These are phyloP conservation scores for Ophiocordyceps camponoti-rufipedis DNA, from an alignment of 2,329 filamentous ascomycete species.

Conservation along the genomic window DNA sequence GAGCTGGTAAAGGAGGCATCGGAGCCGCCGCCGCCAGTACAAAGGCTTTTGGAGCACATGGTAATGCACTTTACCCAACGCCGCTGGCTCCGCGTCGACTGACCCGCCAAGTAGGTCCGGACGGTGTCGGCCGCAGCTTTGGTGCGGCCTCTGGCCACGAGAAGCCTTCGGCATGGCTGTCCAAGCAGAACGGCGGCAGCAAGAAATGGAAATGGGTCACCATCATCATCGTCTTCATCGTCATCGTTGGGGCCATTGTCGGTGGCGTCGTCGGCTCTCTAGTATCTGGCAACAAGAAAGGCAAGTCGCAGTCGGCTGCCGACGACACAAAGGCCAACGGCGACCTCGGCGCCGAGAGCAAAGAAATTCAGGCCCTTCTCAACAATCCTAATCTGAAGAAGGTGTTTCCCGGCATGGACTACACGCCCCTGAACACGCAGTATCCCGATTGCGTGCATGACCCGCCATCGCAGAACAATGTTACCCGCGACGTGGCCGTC, in stretches of 20 bases:
- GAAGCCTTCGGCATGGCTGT: conserved; percentile 5
- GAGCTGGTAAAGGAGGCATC: conserved; percentile 7
- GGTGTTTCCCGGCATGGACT: conserved; percentile 90
- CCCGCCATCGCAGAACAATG: conserved; percentile 80
- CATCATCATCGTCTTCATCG: conserved; percentile 39
- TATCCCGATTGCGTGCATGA: conserved; percentile 66
- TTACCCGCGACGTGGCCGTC: conserved; percentile 80
- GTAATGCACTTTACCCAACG: background rate
- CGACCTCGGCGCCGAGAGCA: conserved; percentile 55
- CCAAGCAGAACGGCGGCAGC: conserved; percentile 29
- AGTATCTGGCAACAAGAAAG: conserved; percentile 32
- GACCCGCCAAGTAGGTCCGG: background rate
- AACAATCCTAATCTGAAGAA: conserved; percentile 72
- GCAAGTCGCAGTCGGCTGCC: conserved; percentile 25
- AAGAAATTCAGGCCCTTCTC: conserved; percentile 65
- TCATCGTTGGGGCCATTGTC: conserved; percentile 53
- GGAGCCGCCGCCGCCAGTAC: conserved; percentile 25
- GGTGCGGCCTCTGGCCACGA: conserved; percentile 4
- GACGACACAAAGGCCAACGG: conserved; percentile 45
- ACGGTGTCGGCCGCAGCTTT: background rate
- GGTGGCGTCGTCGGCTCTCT: conserved; percentile 60
- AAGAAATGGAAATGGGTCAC: conserved; percentile 57
- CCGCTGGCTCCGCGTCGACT: background rate
- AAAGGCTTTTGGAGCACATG: conserved; percentile 12
- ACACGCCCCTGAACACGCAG: conserved; percentile 80